Evolutionary conservation across 345 rosid species (phyloP).

Genomic region (Mercurialis annua): DNA sequence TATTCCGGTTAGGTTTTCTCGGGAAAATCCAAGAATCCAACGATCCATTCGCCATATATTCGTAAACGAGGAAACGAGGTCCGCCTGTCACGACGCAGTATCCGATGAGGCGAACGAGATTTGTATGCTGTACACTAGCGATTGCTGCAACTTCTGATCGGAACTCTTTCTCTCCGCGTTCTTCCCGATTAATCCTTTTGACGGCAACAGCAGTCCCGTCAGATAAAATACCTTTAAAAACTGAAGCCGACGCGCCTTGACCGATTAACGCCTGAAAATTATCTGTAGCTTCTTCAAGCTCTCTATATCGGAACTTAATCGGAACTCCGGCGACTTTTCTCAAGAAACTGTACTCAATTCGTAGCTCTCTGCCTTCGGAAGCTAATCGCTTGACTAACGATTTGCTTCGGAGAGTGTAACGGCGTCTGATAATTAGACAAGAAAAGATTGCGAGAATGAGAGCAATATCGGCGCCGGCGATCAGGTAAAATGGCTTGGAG

Average conservation of each 20-base stretch:
- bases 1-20: not conserved
- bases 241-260: constrained; percentile 28
- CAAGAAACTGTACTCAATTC: constrained; percentile 75
- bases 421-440: constrained; percentile 37
- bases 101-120: constrained; percentile 25
- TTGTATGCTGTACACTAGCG: constrained; percentile 27
- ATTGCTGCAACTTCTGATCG: constrained; percentile 29
- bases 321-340: constrained; percentile 87
- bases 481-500: constrained; percentile 60
- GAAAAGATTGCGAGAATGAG: constrained; percentile 55
- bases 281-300: constrained; percentile 79
- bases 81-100: constrained; percentile 21
- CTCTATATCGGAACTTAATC: constrained; percentile 50
- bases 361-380: constrained; percentile 68
- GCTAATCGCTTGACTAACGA: constrained; percentile 38
- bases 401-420: constrained; percentile 42
- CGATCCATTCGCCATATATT: constrained; percentile 24
- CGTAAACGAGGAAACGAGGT: constrained; percentile 23
- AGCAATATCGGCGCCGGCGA: constrained; percentile 57
- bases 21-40: constrained; percentile 29
- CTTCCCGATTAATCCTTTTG: constrained; percentile 21
- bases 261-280: constrained; percentile 41
- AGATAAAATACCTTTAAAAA: constrained; percentile 23
- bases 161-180: constrained; percentile 28
- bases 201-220: constrained; percentile 30